phyloP scores from a whole-genome alignment of 441 rosid genomes.

The Populus tomentosa region DNA sequence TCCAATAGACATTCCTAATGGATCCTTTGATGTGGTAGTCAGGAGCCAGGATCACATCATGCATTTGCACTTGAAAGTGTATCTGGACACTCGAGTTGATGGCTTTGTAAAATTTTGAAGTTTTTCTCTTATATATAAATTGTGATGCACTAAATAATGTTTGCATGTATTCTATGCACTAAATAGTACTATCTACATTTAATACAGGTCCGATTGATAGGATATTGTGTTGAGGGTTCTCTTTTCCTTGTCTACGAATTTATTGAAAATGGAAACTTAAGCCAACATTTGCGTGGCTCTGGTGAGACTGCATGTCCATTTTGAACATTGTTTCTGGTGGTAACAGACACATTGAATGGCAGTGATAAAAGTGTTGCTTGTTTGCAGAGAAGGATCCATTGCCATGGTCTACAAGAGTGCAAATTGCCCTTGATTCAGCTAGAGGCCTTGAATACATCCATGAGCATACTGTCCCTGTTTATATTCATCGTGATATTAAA shows the following conservation, averaged over 20 bases:
- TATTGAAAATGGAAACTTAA: conserved; percentile 90
- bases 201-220: conserved; percentile 80
- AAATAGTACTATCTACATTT: not conserved
- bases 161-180: not conserved
- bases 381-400: conserved; percentile 69
- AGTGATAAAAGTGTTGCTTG: conserved; percentile 12
- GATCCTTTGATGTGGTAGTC: no score
- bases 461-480: conserved; percentile 95
- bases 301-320: conserved; percentile 38
- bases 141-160: no score
- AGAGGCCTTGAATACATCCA: conserved; percentile 98
- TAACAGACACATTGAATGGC: not conserved
- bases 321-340: conserved; percentile 8
- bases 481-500: conserved; percentile 94
- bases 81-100: no score
- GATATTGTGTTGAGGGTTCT: conserved; percentile 95
- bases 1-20: no score
- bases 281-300: conserved; percentile 82
- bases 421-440: conserved; percentile 97
- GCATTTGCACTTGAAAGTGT: no score
- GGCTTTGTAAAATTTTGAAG: no score
- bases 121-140: no score
- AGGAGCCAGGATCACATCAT: no score
- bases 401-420: conserved; percentile 81
- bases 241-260: conserved; percentile 86